Base-by-base conservation (phyloP, 2,329 filamentous ascomycete species). In the Xylaria sp. region DNA sequence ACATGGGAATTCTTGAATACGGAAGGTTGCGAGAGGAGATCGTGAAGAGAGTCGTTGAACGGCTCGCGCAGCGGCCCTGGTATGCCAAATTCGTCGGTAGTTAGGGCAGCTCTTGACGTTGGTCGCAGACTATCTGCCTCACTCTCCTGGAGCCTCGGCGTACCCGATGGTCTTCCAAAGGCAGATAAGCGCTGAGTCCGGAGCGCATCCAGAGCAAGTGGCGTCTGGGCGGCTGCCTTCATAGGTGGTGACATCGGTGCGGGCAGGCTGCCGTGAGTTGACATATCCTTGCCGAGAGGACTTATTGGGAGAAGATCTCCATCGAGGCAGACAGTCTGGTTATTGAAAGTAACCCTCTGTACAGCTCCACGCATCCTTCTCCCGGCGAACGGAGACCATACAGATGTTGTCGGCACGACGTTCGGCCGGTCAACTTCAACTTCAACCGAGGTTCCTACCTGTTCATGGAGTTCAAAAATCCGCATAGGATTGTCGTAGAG, bases 1-100 rank as follows among this genome's bases (percentile, higher is more conserved):
- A 99, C 89, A 68, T 97, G 90, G 61, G 91, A 86, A 66, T 90
- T 86, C 76, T 92, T 96, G 82, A 97, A 97, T 0, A 88, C 83
- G 2, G 92, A 96, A 50, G 79, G 74, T 64, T 84, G 86, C 22
- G 88, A 82, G 19, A 97, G 79, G 42, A 97, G 80, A 56, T 91
- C 83, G 44, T 84, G 79, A 26, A 97, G 76, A 4, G 86, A 83
- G 29, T 87, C 79, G 53, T 81, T 80, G 18, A 81, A 73, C 5
- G 79, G 72, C 19, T 80, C 76, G 50, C 82, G 78, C 49, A 78
- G 65, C 24, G 81, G 77, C 34, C 79, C 67, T 4, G 77, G 70
- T 38, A 77, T 68, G 26, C 72, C 72, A 38, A 83, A 73, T 17
- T 81, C 78, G 7, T 81, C 78, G n/a, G 73, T 54, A 7, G 69